Evolutionary conservation across 2,329 filamentous ascomycete genomes (phyloP).

Genomic region (Aspergillaceae sp.): DNA sequence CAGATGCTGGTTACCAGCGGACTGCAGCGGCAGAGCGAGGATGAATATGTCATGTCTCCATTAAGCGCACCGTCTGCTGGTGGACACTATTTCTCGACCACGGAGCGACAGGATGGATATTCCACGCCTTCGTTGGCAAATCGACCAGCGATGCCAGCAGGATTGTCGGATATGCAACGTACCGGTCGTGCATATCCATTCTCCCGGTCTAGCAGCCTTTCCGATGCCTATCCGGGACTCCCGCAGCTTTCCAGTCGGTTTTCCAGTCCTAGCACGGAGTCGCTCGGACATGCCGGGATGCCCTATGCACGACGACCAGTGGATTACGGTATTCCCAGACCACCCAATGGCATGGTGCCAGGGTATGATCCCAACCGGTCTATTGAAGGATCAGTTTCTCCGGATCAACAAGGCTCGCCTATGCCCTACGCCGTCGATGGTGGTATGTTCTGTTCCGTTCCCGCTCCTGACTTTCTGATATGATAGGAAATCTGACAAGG

Average conservation of each 20-base stretch:
- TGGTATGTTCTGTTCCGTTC: neutral
- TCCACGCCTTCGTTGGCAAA: neutral
- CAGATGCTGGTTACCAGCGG: conserved; percentile 28
- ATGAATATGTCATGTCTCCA: conserved; percentile 32
- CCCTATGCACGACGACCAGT: conserved; percentile 21
- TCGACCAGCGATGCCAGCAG: conserved; percentile 16
- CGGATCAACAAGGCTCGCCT: conserved; percentile 21
- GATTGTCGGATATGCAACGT: conserved; percentile 22
- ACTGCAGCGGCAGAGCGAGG: conserved; percentile 25
- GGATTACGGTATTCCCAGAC: conserved; percentile 21
- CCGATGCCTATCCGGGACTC: conserved; percentile 22
- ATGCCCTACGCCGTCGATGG: conserved; percentile 21
- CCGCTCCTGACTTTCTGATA: too few relatives aligned
- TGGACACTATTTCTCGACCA: conserved; percentile 26
- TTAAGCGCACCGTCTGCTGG: conserved; percentile 28
- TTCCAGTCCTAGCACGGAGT: conserved; percentile 17
- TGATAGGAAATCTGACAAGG: neutral
- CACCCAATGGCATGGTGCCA: conserved; percentile 18
- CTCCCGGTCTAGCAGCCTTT: conserved; percentile 29
- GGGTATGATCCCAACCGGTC: conserved; percentile 21
- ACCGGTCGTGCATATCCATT: conserved; percentile 21
- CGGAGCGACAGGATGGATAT: neutral
- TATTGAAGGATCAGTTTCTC: conserved; percentile 27
- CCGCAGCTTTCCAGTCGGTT: conserved; percentile 21
- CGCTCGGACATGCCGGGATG: conserved; percentile 15